Conservation (phyloP, 495 filamentous ascomycete genomes). For the Hypoxylon crocopeplum region DNA sequence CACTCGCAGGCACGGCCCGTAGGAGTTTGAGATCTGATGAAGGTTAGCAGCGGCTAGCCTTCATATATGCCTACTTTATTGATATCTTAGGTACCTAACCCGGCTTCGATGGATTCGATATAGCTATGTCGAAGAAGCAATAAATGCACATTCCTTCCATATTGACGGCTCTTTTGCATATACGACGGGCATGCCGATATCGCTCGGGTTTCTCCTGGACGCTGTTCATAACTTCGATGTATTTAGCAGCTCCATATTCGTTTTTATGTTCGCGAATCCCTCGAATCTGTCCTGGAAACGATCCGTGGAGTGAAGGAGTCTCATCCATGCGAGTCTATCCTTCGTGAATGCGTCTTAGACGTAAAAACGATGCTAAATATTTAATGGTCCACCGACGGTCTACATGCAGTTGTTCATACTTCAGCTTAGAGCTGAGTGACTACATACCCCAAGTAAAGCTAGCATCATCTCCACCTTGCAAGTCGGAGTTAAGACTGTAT, state of each 20-base stretch:
- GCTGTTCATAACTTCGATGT: background rate
- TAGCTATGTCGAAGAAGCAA: background rate
- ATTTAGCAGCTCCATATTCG: background rate
- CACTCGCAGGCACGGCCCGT: background rate
- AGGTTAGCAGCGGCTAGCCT: background rate
- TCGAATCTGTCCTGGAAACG: slow-evolving; percentile 34
- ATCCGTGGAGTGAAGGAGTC: slow-evolving; percentile 42
- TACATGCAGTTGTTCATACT: too few relatives aligned
- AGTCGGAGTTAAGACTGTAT: slow-evolving; percentile 43
- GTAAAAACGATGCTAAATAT: too few relatives aligned
- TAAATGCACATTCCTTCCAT: background rate
- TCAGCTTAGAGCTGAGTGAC: slow-evolving; percentile 14
- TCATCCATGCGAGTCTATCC: slow-evolving; percentile 44
- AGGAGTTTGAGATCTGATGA: background rate
- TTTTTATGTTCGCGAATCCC: background rate
- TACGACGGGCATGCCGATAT: slow-evolving; percentile 4
- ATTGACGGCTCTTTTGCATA: slow-evolving; percentile 1
- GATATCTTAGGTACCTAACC: background rate
- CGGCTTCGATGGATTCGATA: background rate
- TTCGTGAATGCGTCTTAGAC: slow-evolving; percentile 39
- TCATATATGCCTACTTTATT: background rate
- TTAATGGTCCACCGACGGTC: too few relatives aligned
- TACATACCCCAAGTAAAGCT: slow-evolving; percentile 36
- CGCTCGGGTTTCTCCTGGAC: slow-evolving; percentile 1
- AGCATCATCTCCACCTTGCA: slow-evolving; percentile 47